Evolutionary conservation across 2,329 filamentous ascomycete genomes (phyloP), one percentile per base, ranked within the genome.

Genomic region (Cercospora citrullina): DNA sequence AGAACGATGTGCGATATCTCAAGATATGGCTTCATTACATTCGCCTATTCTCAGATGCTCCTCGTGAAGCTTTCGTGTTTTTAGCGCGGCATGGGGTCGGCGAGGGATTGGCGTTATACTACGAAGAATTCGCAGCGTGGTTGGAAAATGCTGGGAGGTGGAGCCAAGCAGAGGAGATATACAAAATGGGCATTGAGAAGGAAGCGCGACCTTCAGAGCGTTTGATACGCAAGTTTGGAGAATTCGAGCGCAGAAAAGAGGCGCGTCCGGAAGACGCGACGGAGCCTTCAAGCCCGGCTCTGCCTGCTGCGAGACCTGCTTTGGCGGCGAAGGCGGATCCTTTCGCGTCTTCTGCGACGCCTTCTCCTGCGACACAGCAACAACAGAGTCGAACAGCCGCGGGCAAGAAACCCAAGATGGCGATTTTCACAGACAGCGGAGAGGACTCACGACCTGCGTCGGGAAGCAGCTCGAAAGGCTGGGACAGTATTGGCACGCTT

Each of bases 41-140:
- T 75, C 87, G 90, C 62, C 88, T 97, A 74, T 98, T 98, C 81
- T 91, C 92, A 4, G 95, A 98, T 77, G 85, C 92, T n/a, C 94
- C 94, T 2, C 89, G 94, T 63, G 95, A 99, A 80, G 93, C 91
- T 0, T 99, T 94, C 78, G 89, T 95, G 58, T 99, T 96, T 77
- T 85, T 99, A 39, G 90, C 94, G 12, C 91, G 94, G 61, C 93
- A 99, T 77, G 86, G 86, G 70, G 92, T 99, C 68, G 95, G 94
- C 69, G 93, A 97, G 76, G 84, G 86, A 0, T 86, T 99, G 2
- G 95, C 95, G 1, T 83, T 98, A 3, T 99, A 93, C 79, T 99
- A 99, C 80, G 95, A 99, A 78, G 95, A 98, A 77, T 99, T 96
- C 77, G 94, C 95, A 0, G 91, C 89, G 1, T 98, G 94, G 92